Conservation (phyloP, 2,329 filamentous ascomycete genomes). For the Ophiocordyceps camponoti-rufipedis region DNA sequence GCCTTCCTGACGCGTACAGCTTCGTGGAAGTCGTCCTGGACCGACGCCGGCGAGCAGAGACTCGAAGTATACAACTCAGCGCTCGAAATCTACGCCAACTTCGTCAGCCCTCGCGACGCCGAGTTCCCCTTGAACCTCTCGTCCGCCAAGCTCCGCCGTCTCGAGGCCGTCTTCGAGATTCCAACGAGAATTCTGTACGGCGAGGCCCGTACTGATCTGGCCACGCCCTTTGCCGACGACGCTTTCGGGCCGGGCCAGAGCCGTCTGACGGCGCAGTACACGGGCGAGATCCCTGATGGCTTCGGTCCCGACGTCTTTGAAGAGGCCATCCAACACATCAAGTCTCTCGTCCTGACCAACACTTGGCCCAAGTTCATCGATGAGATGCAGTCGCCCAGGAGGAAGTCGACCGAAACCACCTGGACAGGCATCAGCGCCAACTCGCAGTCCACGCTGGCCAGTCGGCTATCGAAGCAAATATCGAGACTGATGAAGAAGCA, state of each 20-base stretch:
- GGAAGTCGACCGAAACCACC: not conserved
- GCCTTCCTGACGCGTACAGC: conserved; percentile 42
- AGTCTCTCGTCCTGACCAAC: conserved; percentile 49
- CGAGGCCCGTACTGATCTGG: conserved; percentile 7
- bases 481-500: not conserved
- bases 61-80: conserved; percentile 37
- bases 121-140: conserved; percentile 49
- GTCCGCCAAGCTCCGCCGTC: conserved; percentile 27
- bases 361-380: conserved; percentile 43
- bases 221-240: not conserved
- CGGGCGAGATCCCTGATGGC: conserved; percentile 22
- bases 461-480: not conserved
- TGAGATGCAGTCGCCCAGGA: not conserved
- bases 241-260: not conserved
- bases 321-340: conserved; percentile 38
- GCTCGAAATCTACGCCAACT: conserved; percentile 40
- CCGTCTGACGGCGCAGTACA: conserved; percentile 10
- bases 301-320: conserved; percentile 40
- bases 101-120: conserved; percentile 39
- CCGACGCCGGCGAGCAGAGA: conserved; percentile 4
- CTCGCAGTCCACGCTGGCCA: not conserved
- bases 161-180: conserved; percentile 36
- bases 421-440: not conserved
- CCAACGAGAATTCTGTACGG: conserved; percentile 25
- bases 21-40: conserved; percentile 30